Evolutionary conservation across 1,284 basidiomycete species (phyloP), one percentile per base, ranked within the genome.

Genomic region (Naganishia sp.): DNA sequence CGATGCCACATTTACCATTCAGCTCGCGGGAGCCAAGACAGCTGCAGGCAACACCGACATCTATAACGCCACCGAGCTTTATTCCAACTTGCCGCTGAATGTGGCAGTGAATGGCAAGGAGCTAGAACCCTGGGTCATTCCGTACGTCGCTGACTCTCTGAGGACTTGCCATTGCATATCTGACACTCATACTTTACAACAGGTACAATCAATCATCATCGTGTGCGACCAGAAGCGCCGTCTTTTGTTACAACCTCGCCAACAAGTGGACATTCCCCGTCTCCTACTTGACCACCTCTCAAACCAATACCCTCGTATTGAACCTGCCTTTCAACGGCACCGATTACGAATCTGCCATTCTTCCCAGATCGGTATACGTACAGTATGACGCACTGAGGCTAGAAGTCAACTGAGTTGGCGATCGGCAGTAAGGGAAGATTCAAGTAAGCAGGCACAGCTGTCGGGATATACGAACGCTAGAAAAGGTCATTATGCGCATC

Each of bases 241-340:
- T 75, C 42, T 68, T 65, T 1, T 75, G 74, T 67, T 74, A 73
- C 63, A 69, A 71, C 23, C 57, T 70, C 49, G 56, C 52, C 28
- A 66, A 73, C 55, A 68, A 68, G 57, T 72, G 70, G 23, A 67
- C 45, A 11, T 73, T 74, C 70, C 71, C 72, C 0, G 54, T 65
- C 3, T 58, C 67, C 1, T 68, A 70, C 54, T 67, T 73, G 25
- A 56, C 54, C 21, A 11, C 63, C 7, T 63, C 54, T 10, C 62
- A 53, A 1, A 65, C 50, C 9, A 75, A 75, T 69, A 56, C 65
- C 25, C 50, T 75, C 28, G 68, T 71, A 17, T 66, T 75, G 21
- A 71, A 65, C 25, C 52, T 75, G 55, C 74, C 74, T 7, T 73
- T 68, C 67, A 75, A 75, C 56, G 72, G 71, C 3, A 70, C 68